Evolutionary conservation across 768 basidiomycete species (phyloP).

Genomic region (Sporobolomyces phaffii): DNA sequence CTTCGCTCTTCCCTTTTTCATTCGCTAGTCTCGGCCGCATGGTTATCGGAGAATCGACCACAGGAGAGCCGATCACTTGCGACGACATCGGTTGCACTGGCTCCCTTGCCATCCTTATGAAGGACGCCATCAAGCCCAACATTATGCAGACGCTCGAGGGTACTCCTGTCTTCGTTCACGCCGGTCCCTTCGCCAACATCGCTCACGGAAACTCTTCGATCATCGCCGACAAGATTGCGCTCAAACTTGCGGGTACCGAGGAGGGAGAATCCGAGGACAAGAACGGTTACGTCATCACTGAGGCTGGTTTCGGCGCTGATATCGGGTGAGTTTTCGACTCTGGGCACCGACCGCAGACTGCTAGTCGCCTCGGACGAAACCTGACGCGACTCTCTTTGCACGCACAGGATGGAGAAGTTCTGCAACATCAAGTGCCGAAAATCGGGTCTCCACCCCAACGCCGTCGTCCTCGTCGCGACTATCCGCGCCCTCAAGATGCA

Average conservation of each 20-base stretch:
- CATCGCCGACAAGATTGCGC: constrained; percentile 89
- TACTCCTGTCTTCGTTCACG: constrained; percentile 97
- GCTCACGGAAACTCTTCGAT: constrained; percentile 96
- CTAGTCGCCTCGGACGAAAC: too few relatives aligned
- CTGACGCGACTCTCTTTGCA: background rate
- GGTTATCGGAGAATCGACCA: constrained; percentile 91
- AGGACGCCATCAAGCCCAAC: constrained; percentile 98
- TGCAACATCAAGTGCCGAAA: constrained; percentile 98
- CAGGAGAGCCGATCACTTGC: constrained; percentile 84
- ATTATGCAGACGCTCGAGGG: constrained; percentile 95
- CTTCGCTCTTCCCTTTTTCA: background rate
- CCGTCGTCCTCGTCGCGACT: constrained; percentile 90
- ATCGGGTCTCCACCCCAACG: constrained; percentile 87
- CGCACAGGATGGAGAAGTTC: constrained; percentile 82
- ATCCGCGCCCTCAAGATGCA: constrained; percentile 99
- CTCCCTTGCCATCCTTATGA: constrained; percentile 92
- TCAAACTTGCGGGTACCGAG: constrained; percentile 94
- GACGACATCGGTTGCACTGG: constrained; percentile 94
- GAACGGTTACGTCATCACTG: constrained; percentile 91
- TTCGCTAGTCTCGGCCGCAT: constrained; percentile 66
- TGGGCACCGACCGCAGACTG: too few relatives aligned
- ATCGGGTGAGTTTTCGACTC: constrained; percentile 62
- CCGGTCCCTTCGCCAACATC: constrained; percentile 98
- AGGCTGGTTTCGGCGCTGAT: constrained; percentile 97
- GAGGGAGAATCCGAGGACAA: constrained; percentile 74